Percentiles rank a stretch among this genome's conserved stretches.
phyloP scores from a whole-genome alignment of 2,329 filamentous ascomycete genomes.

The Aureobasidium sp. region DNA sequence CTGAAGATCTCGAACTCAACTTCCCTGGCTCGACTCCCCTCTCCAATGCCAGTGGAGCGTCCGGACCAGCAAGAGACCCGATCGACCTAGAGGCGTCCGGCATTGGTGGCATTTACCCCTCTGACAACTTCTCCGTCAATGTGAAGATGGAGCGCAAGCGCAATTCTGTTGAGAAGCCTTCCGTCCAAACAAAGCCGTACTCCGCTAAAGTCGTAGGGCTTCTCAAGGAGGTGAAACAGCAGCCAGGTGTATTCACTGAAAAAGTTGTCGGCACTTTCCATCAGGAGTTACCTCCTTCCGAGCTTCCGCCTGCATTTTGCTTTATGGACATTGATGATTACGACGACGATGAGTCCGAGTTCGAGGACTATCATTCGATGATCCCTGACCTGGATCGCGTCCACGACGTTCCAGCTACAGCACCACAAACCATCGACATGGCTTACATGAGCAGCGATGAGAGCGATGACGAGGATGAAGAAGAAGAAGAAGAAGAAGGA shows the following conservation, averaged over 20 bases:
- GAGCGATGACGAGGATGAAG: constrained; percentile 20
- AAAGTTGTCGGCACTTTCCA: constrained; percentile 60
- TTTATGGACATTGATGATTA: constrained; percentile 35
- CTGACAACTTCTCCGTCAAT: constrained; percentile 47
- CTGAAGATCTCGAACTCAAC: constrained; percentile 28
- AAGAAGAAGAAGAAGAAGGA: constrained; percentile 19
- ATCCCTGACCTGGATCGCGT: constrained; percentile 20
- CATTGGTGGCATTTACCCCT: constrained; percentile 54
- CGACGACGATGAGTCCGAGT: constrained; percentile 31
- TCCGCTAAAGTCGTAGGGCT: constrained; percentile 27
- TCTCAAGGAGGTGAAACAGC: constrained; percentile 22
- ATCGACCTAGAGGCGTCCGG: constrained; percentile 45
- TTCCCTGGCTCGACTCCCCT: constrained; percentile 31
- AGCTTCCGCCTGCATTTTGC: constrained; percentile 37
- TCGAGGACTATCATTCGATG: constrained; percentile 22
- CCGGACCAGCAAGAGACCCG: constrained; percentile 21
- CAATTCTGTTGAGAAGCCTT: constrained; percentile 14
- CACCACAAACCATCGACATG: constrained; percentile 28
- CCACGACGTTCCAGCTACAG: constrained; percentile 23
- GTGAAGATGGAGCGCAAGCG: constrained; percentile 33
- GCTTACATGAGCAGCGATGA: constrained; percentile 22
- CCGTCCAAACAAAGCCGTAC: not conserved
- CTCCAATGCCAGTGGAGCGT: constrained; percentile 15
- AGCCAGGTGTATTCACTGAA: constrained; percentile 49
- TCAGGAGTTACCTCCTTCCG: constrained; percentile 49